A percentile compares a stretch with the other conserved stretches of the same genome.
phyloP scores from a whole-genome alignment of 2,329 filamentous ascomycete species.

The Rhytidhysteron rufulum region DNA sequence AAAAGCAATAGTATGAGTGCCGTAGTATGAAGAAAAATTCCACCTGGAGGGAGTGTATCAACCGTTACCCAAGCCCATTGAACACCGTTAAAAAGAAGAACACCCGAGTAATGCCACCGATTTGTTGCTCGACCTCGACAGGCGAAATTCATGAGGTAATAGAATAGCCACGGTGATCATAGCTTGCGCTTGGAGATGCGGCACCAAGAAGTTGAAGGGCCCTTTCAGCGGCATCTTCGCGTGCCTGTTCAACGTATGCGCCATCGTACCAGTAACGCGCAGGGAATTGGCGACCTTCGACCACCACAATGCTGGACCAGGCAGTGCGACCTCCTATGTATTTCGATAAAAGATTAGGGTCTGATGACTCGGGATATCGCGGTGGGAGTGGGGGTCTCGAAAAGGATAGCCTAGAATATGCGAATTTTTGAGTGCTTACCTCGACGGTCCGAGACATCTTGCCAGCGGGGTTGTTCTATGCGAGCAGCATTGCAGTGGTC shows the following conservation, averaged over 20 bases:
- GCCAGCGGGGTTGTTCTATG: slow-evolving; percentile 25
- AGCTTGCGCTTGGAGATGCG: not conserved
- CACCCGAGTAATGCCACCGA: not conserved
- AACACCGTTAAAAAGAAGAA: not conserved
- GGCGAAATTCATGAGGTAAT: not conserved
- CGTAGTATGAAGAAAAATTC: not conserved
- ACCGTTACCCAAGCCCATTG: not conserved
- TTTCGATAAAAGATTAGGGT: not conserved
- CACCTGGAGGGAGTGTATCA: not conserved
- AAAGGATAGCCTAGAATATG: no score
- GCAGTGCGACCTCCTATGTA: slow-evolving; percentile 34
- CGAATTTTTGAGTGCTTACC: slow-evolving; percentile 26
- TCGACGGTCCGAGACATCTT: slow-evolving; percentile 35
- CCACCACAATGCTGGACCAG: slow-evolving; percentile 28
- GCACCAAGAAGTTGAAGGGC: slow-evolving; percentile 5
- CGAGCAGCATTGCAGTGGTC: slow-evolving; percentile 26
- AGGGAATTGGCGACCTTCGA: slow-evolving; percentile 22
- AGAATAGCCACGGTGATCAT: not conserved
- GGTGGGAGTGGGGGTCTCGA: no score
- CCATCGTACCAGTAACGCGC: slow-evolving; percentile 38
- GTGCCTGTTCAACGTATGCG: slow-evolving; percentile 26
- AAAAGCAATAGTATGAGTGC: not conserved
- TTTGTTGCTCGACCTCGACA: not conserved
- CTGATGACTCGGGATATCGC: no score
- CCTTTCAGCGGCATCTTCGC: slow-evolving; percentile 34